These are phyloP conservation scores for Rhizophora mangle DNA, from an alignment of 345 rosid genomes.

Conservation along the genomic window DNA sequence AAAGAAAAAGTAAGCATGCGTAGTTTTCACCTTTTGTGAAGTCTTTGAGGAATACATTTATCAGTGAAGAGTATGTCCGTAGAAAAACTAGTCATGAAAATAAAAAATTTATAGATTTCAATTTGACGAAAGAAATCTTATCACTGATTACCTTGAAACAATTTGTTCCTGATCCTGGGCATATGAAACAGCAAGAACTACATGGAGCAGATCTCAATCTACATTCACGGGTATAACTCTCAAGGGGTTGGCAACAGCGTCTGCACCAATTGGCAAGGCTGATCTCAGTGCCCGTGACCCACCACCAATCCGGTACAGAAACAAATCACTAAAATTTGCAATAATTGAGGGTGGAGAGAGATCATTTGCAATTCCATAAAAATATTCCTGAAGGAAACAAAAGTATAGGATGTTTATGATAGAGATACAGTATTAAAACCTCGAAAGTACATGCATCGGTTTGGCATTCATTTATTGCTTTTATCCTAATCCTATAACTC, in stretches of 20 bases:
- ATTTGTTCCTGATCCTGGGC: slow-evolving; percentile 78
- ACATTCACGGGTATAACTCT: slow-evolving; percentile 57
- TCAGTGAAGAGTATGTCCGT: too few relatives aligned
- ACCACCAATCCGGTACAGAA: slow-evolving; percentile 73
- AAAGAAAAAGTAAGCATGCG: not conserved
- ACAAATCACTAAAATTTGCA: slow-evolving; percentile 56
- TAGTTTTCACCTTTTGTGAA: too few relatives aligned
- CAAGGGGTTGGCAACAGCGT: slow-evolving; percentile 62
- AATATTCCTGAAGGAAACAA: slow-evolving; percentile 62
- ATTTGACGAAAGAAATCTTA: not conserved
- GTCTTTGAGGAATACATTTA: too few relatives aligned
- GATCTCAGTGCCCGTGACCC: slow-evolving; percentile 88
- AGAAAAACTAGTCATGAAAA: too few relatives aligned
- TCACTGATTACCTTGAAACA: slow-evolving; percentile 48
- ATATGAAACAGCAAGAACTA: slow-evolving; percentile 81
- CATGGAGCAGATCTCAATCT: slow-evolving; percentile 60
- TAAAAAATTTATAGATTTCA: too few relatives aligned
- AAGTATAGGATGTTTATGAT: not conserved
- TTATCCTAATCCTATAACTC: slow-evolving; percentile 68
- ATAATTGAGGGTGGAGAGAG: slow-evolving; percentile 72
- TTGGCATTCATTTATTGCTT: not conserved
- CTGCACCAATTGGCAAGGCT: slow-evolving; percentile 75
- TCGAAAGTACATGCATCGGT: not conserved
- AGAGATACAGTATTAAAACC: slow-evolving; percentile 7
- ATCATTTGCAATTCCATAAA: slow-evolving; percentile 70